Conservation (phyloP, 495 filamentous ascomycete species). For the Penicillium flavigenum region DNA sequence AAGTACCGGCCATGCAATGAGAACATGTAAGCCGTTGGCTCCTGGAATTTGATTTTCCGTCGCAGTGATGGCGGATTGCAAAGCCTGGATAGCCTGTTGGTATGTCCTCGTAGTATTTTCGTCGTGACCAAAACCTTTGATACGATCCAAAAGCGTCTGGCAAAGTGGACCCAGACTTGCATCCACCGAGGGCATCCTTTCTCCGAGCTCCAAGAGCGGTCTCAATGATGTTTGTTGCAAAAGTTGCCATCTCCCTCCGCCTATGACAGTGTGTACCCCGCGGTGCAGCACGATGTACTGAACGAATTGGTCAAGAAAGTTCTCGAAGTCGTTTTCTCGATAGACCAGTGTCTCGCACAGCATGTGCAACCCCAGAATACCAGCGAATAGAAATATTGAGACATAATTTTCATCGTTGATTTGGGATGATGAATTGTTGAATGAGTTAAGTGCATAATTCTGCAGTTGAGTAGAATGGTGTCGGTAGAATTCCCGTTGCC, state of each 20-base stretch:
- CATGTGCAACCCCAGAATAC: slow-evolving; percentile 4
- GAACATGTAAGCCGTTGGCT: neutral
- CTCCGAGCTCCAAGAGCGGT: slow-evolving; percentile 5
- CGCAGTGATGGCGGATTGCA: slow-evolving; percentile 15
- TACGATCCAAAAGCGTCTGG: slow-evolving; percentile 1
- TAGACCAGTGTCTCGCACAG: slow-evolving; percentile 7
- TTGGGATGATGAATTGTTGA: slow-evolving; percentile 1
- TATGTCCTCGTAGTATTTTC: slow-evolving; percentile 7
- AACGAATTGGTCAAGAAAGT: slow-evolving; percentile 8
- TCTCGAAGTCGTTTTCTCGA: slow-evolving; percentile 1
- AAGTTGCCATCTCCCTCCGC: slow-evolving; percentile 9
- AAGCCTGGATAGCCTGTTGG: slow-evolving; percentile 8
- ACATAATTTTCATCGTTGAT: slow-evolving; percentile 1
- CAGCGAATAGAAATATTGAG: slow-evolving; percentile 7
- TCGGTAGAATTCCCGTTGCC: slow-evolving; percentile 5
- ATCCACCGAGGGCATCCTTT: neutral
- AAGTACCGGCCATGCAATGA: slow-evolving; percentile 19
- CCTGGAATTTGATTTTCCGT: neutral
- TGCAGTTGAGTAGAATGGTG: slow-evolving; percentile 19
- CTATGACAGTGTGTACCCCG: neutral
- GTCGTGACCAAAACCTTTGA: slow-evolving; percentile 2
- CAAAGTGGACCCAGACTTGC: neutral
- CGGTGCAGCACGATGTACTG: neutral
- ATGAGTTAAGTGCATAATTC: slow-evolving; percentile 14
- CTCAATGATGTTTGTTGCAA: slow-evolving; percentile 14